phyloP scores from a whole-genome alignment of 305 asterid species.

The Striga hermonthica region DNA sequence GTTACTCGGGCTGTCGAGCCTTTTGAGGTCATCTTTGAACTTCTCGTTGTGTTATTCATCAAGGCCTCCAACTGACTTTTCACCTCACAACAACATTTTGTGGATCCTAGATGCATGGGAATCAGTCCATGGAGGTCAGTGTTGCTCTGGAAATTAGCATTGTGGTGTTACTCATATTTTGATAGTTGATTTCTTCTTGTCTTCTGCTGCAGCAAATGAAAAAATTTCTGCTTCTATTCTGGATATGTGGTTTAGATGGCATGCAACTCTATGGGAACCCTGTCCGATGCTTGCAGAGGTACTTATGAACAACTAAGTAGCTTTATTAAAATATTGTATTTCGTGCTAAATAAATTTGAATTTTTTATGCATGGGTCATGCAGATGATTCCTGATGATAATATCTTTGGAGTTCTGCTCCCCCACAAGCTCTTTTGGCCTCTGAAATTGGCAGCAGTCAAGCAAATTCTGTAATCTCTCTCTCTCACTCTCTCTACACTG shows the following conservation, averaged over 20 bases:
- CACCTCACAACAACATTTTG: conserved; percentile 69
- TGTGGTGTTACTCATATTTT: conserved; percentile 22
- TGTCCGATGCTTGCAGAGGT: conserved; percentile 55
- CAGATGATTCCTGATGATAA: conserved; percentile 45
- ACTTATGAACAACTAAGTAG: conserved; percentile 23
- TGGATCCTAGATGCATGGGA: conserved; percentile 84
- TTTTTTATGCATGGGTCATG: conserved; percentile 22
- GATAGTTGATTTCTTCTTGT: conserved; percentile 26
- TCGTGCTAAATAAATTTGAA: conserved; percentile 14
- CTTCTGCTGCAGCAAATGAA: conserved; percentile 42
- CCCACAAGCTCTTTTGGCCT: conserved; percentile 66
- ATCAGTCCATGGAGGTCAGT: conserved; percentile 48
- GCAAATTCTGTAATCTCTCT: conserved; percentile 52
- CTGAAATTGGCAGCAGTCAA: conserved; percentile 51
- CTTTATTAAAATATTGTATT: conserved; percentile 1
- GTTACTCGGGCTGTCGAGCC: conserved; percentile 44
- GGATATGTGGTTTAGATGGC: conserved; percentile 97
- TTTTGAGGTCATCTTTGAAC: conserved; percentile 46
- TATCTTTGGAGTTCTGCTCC: conserved; percentile 41
- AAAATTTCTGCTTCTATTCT: conserved; percentile 56
- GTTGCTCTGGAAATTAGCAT: conserved; percentile 28
- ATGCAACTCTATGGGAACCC: conserved; percentile 65
- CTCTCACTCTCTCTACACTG: conserved; percentile 3
- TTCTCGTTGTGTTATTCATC: conserved; percentile 64
- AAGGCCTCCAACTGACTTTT: conserved; percentile 72